A percentile compares a stretch with the other conserved stretches of the same genome.
Evolutionary conservation across 257 asterid genomes (phyloP).

Genomic region (Euphrasia confusa): DNA sequence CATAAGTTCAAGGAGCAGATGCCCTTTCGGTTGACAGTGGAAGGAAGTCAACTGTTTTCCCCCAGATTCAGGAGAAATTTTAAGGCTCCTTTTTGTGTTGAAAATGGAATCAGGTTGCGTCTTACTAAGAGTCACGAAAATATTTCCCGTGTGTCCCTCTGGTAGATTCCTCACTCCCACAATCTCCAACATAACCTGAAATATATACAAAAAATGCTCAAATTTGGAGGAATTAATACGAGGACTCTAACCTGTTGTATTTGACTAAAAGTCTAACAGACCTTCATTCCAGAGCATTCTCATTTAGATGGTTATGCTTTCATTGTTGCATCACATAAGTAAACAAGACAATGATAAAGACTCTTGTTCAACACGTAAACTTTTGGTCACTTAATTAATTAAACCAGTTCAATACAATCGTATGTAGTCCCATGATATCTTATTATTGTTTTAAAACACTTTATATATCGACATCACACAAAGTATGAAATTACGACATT

Average conservation of each 20-base stretch:
- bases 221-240: too few relatives aligned
- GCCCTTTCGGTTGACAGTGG: constrained; percentile 64
- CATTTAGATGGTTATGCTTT: neutral
- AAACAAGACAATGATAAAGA: constrained; percentile 27
- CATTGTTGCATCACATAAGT: constrained; percentile 33
- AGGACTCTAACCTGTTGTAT: too few relatives aligned
- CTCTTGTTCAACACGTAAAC: too few relatives aligned
- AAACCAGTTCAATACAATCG: too few relatives aligned
- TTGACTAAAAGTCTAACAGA: neutral
- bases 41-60: constrained; percentile 65
- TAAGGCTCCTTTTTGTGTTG: constrained; percentile 54
- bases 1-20: constrained; percentile 47
- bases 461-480: neutral
- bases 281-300: neutral
- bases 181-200: constrained; percentile 78
- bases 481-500: too few relatives aligned
- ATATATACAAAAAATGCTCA: constrained; percentile 8
- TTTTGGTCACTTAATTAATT: too few relatives aligned
- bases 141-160: constrained; percentile 44
- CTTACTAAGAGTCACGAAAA: constrained; percentile 53
- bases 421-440: too few relatives aligned
- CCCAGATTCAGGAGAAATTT: constrained; percentile 55
- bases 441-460: neutral
- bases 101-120: constrained; percentile 63
- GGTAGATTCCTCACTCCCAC: constrained; percentile 53